phyloP scores from a whole-genome alignment of 2,329 filamentous ascomycete species.

The Zymoseptoria passerinii region DNA sequence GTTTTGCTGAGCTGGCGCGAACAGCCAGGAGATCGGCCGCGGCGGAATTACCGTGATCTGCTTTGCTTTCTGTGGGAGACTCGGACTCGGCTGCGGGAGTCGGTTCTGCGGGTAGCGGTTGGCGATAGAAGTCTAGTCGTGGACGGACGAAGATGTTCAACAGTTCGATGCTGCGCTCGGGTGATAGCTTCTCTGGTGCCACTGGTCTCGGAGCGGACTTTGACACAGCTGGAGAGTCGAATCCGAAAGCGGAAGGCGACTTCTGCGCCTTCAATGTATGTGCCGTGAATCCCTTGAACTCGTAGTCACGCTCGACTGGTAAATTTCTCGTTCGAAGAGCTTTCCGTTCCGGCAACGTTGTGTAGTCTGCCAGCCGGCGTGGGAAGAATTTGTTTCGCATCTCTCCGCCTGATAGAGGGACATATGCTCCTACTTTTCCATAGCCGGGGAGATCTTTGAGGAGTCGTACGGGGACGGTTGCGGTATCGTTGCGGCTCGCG shows the following conservation, averaged over 20 bases:
- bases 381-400: conserved; percentile 52
- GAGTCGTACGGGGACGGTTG: conserved; percentile 45
- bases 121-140: conserved; percentile 41
- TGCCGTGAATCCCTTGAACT: conserved; percentile 27
- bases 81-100: not conserved
- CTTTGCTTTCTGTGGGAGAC: conserved; percentile 7
- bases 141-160: conserved; percentile 41
- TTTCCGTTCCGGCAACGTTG: conserved; percentile 39
- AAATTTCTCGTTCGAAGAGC: conserved; percentile 39
- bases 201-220: conserved; percentile 1
- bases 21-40: conserved; percentile 26
- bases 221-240: not conserved
- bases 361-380: conserved; percentile 44
- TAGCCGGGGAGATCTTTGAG: conserved; percentile 46
- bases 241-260: not conserved
- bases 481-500: conserved; percentile 34
- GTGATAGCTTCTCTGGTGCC: conserved; percentile 34
- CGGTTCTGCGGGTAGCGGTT: conserved; percentile 27
- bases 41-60: conserved; percentile 10
- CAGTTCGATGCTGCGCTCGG: conserved; percentile 39
- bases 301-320: conserved; percentile 39
- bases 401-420: conserved; percentile 43
- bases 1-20: conserved; percentile 11
- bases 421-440: conserved; percentile 43
- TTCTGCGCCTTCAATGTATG: not conserved